These are phyloP conservation scores for Cenchrus fungigraminus DNA, from an alignment of 176 grass and related monocot genomes.

Conservation along the genomic window DNA sequence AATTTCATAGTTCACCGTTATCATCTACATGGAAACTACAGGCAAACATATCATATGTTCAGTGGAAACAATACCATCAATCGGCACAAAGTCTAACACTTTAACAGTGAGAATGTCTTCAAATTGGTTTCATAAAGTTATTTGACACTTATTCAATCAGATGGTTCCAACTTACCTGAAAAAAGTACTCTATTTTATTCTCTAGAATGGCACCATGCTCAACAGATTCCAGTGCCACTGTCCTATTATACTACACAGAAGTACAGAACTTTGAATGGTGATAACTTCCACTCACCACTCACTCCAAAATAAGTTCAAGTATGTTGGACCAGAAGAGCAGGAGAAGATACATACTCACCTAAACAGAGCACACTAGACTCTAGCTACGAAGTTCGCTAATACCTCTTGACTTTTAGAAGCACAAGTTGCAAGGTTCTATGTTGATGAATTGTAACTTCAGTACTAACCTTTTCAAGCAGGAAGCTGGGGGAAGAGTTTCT, in stretches of 20 bases:
- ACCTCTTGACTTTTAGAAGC: not conserved
- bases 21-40: too few relatives aligned
- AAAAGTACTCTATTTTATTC: too few relatives aligned
- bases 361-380: too few relatives aligned
- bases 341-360: not conserved
- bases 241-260: not conserved
- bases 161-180: too few relatives aligned
- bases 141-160: too few relatives aligned
- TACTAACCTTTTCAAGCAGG: slow-evolving; percentile 22
- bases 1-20: too few relatives aligned
- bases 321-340: not conserved
- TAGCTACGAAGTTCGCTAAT: not conserved
- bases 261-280: slow-evolving; percentile 16
- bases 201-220: too few relatives aligned
- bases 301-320: not conserved
- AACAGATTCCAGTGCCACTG: too few relatives aligned
- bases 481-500: not conserved
- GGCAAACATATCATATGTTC: too few relatives aligned
- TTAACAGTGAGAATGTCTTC: not conserved
- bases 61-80: too few relatives aligned
- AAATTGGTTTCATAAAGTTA: too few relatives aligned
- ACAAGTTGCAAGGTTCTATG: slow-evolving; percentile 11
- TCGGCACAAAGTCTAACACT: not conserved
- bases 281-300: not conserved
- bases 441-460: slow-evolving; percentile 29